A percentile compares a stretch with the other conserved stretches of the same genome.
Conservation (phyloP, 148 eudicot species). For the Camellia sinensis region DNA sequence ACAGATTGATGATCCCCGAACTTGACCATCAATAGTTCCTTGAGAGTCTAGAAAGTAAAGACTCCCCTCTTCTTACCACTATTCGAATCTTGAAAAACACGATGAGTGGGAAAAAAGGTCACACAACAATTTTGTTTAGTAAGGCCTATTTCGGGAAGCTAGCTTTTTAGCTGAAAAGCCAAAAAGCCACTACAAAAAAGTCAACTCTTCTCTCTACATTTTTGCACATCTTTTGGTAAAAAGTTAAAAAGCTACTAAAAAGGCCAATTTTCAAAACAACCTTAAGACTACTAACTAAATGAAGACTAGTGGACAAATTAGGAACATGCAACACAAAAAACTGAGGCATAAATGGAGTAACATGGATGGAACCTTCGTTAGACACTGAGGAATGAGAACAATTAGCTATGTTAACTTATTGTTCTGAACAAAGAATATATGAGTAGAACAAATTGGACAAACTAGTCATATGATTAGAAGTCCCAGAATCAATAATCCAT, state of each 20-base stretch:
- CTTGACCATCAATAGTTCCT: background rate
- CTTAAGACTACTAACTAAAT: background rate
- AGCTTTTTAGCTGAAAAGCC: too few relatives aligned
- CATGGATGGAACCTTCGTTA: background rate
- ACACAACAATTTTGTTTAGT: background rate
- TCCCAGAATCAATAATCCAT: background rate
- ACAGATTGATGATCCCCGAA: background rate
- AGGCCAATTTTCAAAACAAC: too few relatives aligned
- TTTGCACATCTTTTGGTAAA: too few relatives aligned
- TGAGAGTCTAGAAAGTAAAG: background rate
- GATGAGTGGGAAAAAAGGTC: background rate
- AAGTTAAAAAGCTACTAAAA: too few relatives aligned
- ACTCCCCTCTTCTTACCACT: background rate
- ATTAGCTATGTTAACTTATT: background rate
- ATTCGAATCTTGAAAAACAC: slow-evolving; percentile 4
- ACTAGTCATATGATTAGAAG: background rate
- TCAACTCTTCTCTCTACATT: too few relatives aligned
- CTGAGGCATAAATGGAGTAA: background rate
- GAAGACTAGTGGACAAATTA: background rate
- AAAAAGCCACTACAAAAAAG: too few relatives aligned
- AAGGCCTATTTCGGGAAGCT: too few relatives aligned
- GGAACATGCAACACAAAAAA: background rate
- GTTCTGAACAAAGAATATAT: background rate
- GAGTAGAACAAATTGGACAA: background rate
- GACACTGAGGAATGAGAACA: background rate